phyloP scores from a whole-genome alignment of 495 filamentous ascomycete species.

The Melanomma pulvis-pyrius region DNA sequence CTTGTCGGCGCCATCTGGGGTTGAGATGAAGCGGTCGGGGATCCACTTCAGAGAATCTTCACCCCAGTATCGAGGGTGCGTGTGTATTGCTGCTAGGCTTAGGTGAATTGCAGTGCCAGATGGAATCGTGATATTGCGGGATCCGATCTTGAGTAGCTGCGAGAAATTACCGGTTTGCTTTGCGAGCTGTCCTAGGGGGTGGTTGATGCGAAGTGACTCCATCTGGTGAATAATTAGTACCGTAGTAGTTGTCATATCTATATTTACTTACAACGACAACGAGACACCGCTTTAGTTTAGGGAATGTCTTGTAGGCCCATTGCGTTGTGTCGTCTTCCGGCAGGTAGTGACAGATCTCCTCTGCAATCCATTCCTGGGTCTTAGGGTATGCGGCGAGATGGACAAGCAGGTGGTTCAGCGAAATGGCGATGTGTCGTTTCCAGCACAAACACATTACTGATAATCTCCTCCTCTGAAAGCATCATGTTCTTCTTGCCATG shows the following conservation, averaged over 20 bases:
- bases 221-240: slow-evolving; percentile 16
- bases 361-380: slow-evolving; percentile 40
- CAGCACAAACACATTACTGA: slow-evolving; percentile 41
- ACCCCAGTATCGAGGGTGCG: slow-evolving; percentile 31
- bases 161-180: slow-evolving; percentile 4
- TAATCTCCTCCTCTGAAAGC: slow-evolving; percentile 37
- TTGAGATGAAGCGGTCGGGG: slow-evolving; percentile 9
- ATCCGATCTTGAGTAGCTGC: background rate
- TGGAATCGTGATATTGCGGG: slow-evolving; percentile 1
- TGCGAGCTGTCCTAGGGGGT: slow-evolving; percentile 14
- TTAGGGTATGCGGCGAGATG: slow-evolving; percentile 32
- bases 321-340: background rate
- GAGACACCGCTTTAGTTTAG: slow-evolving; percentile 27
- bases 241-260: background rate
- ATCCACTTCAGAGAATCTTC: slow-evolving; percentile 17
- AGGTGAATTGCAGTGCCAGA: slow-evolving; percentile 1
- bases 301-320: slow-evolving; percentile 15
- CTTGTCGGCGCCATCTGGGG: background rate
- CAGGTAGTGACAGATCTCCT: slow-evolving; percentile 31
- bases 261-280: slow-evolving; percentile 25
- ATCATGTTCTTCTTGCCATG: slow-evolving; percentile 2
- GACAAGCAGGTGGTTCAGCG: slow-evolving; percentile 21
- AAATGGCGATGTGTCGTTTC: slow-evolving; percentile 42
- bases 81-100: slow-evolving; percentile 13
- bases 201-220: slow-evolving; percentile 25